Conservation (phyloP, 2,329 filamentous ascomycete genomes). For the Claviceps sorghi region DNA sequence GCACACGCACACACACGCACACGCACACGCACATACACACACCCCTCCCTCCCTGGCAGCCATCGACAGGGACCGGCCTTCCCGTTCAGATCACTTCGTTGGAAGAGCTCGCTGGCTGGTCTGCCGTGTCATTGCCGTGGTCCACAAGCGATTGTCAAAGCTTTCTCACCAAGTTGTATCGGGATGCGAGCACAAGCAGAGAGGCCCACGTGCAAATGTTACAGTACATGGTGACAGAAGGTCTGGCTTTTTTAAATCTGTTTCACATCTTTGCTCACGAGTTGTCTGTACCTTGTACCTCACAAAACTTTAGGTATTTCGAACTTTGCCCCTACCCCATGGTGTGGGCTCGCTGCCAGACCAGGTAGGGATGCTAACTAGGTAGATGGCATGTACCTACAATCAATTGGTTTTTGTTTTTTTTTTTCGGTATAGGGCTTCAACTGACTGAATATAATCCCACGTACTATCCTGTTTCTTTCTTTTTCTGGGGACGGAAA, state of each 20-base stretch:
- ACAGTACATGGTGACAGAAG: not conserved
- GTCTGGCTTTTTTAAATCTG: not conserved
- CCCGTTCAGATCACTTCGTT: not conserved
- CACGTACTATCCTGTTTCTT: not conserved
- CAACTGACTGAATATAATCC: not conserved
- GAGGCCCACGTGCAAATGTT: constrained; percentile 1
- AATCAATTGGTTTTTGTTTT: too few species aligned
- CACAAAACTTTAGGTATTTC: not conserved
- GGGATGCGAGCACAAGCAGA: not conserved
- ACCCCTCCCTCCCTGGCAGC: not conserved
- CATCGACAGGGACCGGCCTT: not conserved
- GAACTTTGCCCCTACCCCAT: not conserved
- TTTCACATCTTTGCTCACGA: constrained; percentile 1
- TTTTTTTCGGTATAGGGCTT: not conserved
- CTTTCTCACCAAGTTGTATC: not conserved
- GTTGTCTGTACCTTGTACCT: not conserved
- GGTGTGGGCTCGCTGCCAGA: not conserved
- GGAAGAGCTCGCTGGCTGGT: not conserved
- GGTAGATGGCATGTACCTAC: not conserved
- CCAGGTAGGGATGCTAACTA: not conserved
- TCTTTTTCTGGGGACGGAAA: not conserved
- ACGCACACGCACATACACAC: not conserved
- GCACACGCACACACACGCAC: not conserved
- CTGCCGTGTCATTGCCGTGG: not conserved
- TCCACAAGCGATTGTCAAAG: not conserved